Evolutionary conservation across 768 basidiomycete genomes (phyloP), one percentile per base, ranked within the genome.

Genomic region (Tylopilus rubrobrunneus): DNA sequence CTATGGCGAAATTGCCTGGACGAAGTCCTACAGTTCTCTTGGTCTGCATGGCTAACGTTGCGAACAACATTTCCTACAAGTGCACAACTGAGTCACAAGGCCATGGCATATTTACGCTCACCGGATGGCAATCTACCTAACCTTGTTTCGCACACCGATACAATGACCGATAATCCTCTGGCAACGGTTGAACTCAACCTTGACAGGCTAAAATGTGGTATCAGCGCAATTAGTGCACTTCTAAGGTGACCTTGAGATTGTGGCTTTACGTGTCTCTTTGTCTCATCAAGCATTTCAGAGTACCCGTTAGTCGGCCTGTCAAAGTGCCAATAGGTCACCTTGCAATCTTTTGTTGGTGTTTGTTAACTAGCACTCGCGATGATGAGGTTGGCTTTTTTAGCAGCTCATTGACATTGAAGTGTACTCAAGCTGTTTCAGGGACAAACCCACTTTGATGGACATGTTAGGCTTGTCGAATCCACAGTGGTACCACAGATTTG

Each of bases 1-100:
- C 61, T 86, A 6, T 93, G 91, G 91, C 78, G 85, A 57, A 89
- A 86, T 61, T 83, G 82, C 15, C 54, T 92, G 25, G 87, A 91
- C 46, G 86, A 86, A 28, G 83, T 84, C 2, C 55, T 92, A 46
- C 72, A 71, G 0, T 83, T 85, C 62, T 83, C 80, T n/a, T 85
- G 82, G 82, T 76, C 73, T 53, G 78, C 86, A 3, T 81, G 89
- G 63, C 56, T 71, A 27, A 67, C 75, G 7, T 55, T 92, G 46
- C 74, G 87, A 53, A 80, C 82, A 12, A 86, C 87, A 14, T 89
- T 82, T 60, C 72, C 71, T 17, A 62, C 58, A 21, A 64, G 52
- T 69, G 77, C 82, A 41, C 64, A 52, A 64, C 57, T 48, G 17
- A 59, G 36, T 17, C 53, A 56, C 17, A 56, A 47, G 41, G 48